phyloP scores from a whole-genome alignment of 768 basidiomycete species.

The Calocera cornea region DNA sequence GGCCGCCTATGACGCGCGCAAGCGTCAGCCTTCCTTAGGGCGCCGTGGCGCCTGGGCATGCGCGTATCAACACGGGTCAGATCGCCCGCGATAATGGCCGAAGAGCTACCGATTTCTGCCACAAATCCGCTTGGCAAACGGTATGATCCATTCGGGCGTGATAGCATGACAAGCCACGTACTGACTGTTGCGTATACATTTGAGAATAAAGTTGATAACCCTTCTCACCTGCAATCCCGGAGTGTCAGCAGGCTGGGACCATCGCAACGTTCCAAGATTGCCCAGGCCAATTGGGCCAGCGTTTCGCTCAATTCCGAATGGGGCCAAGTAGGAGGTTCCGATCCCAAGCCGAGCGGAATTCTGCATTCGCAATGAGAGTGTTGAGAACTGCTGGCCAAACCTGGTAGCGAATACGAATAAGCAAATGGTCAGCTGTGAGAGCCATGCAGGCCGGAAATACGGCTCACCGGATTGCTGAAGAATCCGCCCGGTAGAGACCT shows the following conservation, averaged over 20 bases:
- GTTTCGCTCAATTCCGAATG: background rate
- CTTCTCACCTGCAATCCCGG: no score
- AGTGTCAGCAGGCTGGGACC: background rate
- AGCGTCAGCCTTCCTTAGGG: no score
- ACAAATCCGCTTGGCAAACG: no score
- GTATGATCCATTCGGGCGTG: no score
- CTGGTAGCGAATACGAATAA: background rate
- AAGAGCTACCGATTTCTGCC: no score
- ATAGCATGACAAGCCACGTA: no score
- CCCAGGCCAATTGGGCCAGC: background rate
- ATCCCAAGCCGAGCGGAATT: background rate
- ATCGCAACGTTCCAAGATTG: background rate
- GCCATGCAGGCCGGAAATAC: background rate
- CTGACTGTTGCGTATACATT: no score
- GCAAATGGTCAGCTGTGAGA: background rate
- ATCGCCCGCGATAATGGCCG: no score
- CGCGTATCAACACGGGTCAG: no score
- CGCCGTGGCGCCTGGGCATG: no score
- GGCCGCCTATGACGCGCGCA: no score
- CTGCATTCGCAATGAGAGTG: background rate
- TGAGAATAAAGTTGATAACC: no score
- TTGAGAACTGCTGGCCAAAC: background rate
- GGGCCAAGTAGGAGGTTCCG: background rate
- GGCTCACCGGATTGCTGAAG: background rate
- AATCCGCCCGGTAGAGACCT: background rate